These are phyloP conservation scores for Debaryomyces nepalensis DNA, from an alignment of 1,139 yeast species.

Conservation along the genomic window DNA sequence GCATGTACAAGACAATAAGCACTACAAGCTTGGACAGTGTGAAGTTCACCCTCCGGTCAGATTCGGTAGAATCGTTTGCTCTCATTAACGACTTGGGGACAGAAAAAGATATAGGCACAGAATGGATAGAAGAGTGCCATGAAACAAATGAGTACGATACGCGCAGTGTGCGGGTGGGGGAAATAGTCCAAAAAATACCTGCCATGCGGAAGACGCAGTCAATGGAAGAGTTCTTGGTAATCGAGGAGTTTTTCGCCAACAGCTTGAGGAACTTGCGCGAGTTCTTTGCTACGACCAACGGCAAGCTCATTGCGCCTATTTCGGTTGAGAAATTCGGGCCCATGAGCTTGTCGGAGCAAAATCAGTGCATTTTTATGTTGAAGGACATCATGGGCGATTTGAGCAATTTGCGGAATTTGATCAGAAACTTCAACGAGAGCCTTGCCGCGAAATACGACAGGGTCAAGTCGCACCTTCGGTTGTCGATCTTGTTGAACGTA, in stretches of 20 bases:
- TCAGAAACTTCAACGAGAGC: conserved; percentile 13
- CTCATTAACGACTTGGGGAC: conserved; percentile 13
- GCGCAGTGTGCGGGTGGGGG: conserved; percentile 12
- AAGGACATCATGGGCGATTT: conserved; percentile 8
- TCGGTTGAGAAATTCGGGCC: conserved; percentile 7
- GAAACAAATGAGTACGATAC: background rate
- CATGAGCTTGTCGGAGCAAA: conserved; percentile 8
- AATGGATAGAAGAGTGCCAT: conserved; percentile 5
- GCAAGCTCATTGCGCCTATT: conserved; percentile 12
- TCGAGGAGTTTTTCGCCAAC: conserved; percentile 16
- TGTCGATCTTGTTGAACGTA: conserved; percentile 15
- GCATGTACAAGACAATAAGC: conserved; percentile 16
- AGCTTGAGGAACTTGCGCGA: conserved; percentile 15
- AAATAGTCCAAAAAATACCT: conserved; percentile 14
- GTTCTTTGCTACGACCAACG: conserved; percentile 11
- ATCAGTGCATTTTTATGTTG: conserved; percentile 11
- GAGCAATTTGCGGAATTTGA: conserved; percentile 9
- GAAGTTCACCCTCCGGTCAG: conserved; percentile 14
- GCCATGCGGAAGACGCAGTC: conserved; percentile 10
- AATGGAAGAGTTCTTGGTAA: conserved; percentile 14
- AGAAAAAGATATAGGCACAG: conserved; percentile 11
- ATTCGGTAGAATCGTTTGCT: conserved; percentile 10
- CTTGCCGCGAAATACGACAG: conserved; percentile 10
- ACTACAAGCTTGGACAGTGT: conserved; percentile 16
- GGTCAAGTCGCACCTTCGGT: conserved; percentile 11